Percentiles rank a stretch among this genome's conserved stretches.
Conservation (phyloP, 2,329 filamentous ascomycete genomes). For the Colletotrichum chrysophilum region DNA sequence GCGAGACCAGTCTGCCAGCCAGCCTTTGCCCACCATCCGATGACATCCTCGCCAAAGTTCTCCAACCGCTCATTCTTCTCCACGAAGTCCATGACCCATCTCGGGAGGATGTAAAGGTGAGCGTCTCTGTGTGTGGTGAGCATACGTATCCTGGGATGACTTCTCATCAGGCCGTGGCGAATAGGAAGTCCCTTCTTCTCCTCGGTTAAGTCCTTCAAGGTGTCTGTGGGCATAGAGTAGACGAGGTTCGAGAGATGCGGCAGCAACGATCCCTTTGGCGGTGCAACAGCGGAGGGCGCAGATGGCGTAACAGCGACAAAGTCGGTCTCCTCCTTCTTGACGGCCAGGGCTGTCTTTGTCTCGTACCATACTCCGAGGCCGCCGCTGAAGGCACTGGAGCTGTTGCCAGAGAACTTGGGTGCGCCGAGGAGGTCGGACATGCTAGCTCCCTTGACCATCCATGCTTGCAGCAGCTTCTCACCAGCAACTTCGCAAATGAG, state of each 20-base stretch:
- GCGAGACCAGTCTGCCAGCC: constrained; percentile 85
- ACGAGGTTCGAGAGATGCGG: constrained; percentile 77
- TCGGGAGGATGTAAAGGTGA: constrained; percentile 93
- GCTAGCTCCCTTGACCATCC: constrained; percentile 85
- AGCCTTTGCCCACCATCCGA: constrained; percentile 96
- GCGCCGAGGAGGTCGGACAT: constrained; percentile 66
- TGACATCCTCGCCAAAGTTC: constrained; percentile 87
- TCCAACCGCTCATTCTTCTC: constrained; percentile 81
- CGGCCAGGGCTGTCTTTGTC: constrained; percentile 74
- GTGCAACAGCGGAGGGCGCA: constrained; percentile 50
- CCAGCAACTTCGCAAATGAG: constrained; percentile 89
- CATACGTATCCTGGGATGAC: constrained; percentile 79
- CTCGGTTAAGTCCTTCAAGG: constrained; percentile 82
- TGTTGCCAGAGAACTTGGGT: constrained; percentile 39
- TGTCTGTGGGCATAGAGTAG: constrained; percentile 88
- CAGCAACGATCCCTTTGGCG: constrained; percentile 65
- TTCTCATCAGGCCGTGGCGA: constrained; percentile 76
- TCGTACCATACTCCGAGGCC: constrained; percentile 92
- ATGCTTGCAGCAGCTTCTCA: constrained; percentile 83
- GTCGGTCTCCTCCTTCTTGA: constrained; percentile 92
- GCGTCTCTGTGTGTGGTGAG: constrained; percentile 86
- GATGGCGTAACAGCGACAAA: constrained; percentile 83
- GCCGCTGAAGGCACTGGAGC: constrained; percentile 62
- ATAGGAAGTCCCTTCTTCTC: constrained; percentile 76
- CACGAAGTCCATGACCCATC: constrained; percentile 88